Base-by-base conservation (phyloP, 192 early-diverging fungal genomes). In the Backusella liffmaniae region DNA sequence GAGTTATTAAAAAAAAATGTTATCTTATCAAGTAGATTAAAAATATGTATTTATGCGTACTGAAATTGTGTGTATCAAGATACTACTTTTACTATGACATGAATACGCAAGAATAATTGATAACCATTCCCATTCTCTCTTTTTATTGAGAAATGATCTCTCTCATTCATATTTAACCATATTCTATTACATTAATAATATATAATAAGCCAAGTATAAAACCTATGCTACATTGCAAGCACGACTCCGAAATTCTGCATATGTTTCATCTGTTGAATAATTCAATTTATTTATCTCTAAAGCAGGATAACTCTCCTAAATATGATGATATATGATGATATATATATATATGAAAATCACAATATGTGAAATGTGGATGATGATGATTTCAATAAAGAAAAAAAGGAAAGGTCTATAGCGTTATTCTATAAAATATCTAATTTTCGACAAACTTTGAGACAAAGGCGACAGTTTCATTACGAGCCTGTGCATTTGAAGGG, bases 391-490 rank as follows among this genome's bases (percentile, higher is more conserved):
- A 32, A 32, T 32, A 32, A n/a, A 56, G n/a, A 56, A 56, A 56
- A 56, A 56, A 21, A 9, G 32, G 3, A 32, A 32, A 32, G 32
- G 53, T 56, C 53, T 56, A 56, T 5, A 56, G 12, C 8, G 9
- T 21, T 56, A 56, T 26, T 56, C 53, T 56, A 56, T 56, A 68
- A 68, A 15, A 32, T 32, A 32, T 68, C 67, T 68, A 68, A 16
- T 68, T 36, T 21, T 70, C 36, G 23, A 46, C 21, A 69, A 78
- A 78, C 30, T 67, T 46, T 9, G 77, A 46, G 29, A 78, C 67
- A 70, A 78, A 78, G 3, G 66, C 77, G n/a, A 69, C 4, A n/a
- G 67, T 67, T 30, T 66, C 70, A 73, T 78, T 78, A 42, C 77
- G 72, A 13, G 65, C 32, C 2, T 49, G 62, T 62, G 77, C 77